Percentiles rank a stretch among this genome's conserved stretches.
phyloP scores from a whole-genome alignment of 2,329 filamentous ascomycete species.

The Purpureocillium lavendulum region DNA sequence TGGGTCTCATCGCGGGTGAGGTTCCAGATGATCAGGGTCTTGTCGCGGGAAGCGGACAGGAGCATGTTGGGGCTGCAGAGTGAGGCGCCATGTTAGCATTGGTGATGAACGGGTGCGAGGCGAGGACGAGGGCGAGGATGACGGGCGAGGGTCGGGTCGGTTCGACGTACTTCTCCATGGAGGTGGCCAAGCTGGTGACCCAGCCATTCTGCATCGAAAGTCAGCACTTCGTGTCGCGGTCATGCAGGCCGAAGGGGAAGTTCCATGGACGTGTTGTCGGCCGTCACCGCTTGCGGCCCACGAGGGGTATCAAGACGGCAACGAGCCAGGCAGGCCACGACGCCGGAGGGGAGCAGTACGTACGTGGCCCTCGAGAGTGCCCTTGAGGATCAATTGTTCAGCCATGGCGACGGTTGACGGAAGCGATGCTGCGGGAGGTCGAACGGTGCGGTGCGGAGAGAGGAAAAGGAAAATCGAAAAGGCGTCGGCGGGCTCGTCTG shows the following conservation, averaged over 20 bases:
- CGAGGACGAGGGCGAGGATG: background rate
- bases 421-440: slow-evolving; percentile 27
- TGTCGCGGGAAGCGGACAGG: slow-evolving; percentile 93
- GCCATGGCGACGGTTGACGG: slow-evolving; percentile 55
- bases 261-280: background rate
- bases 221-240: slow-evolving; percentile 12
- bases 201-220: slow-evolving; percentile 65
- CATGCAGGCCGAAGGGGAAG: background rate
- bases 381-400: slow-evolving; percentile 93
- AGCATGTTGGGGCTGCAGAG: slow-evolving; percentile 89
- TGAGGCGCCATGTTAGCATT: slow-evolving; percentile 12
- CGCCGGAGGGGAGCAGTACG: slow-evolving; percentile 27
- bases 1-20: slow-evolving; percentile 95
- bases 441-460: slow-evolving; percentile 21
- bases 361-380: slow-evolving; percentile 95
- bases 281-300: background rate
- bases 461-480: slow-evolving; percentile 21
- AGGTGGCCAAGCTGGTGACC: slow-evolving; percentile 97
- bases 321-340: slow-evolving; percentile 3
- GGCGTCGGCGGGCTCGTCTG: slow-evolving; percentile 15
- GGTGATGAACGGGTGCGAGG: background rate
- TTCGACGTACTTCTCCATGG: slow-evolving; percentile 83
- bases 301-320: background rate
- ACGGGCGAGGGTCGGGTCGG: background rate
- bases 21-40: slow-evolving; percentile 99